Evolutionary conservation across 805 yeast species (phyloP).

Genomic region (Wickerhamomyces bisporus): DNA sequence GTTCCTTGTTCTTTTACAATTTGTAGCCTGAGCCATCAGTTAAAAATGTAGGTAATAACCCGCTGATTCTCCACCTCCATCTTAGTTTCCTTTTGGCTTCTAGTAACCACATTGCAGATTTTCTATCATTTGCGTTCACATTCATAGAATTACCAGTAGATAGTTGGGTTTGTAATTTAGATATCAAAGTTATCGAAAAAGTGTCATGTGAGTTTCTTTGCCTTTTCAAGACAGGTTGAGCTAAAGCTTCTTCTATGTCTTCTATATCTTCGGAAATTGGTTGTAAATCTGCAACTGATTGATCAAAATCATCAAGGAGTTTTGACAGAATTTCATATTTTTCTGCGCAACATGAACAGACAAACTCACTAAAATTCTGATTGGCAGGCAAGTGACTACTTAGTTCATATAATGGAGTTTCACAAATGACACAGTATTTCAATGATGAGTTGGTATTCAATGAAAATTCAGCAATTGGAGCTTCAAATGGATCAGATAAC

Average conservation of each 20-base stretch:
- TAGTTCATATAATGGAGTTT: slow-evolving; percentile 61
- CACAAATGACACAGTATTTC: slow-evolving; percentile 59
- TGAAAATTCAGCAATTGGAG: slow-evolving; percentile 9
- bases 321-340: slow-evolving; percentile 48
- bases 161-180: slow-evolving; percentile 28
- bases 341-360: slow-evolving; percentile 57
- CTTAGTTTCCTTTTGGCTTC: slow-evolving; percentile 37
- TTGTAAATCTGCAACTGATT: slow-evolving; percentile 10
- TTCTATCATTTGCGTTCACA: slow-evolving; percentile 12
- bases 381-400: slow-evolving; percentile 32
- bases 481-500: slow-evolving; percentile 10
- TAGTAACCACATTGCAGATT: slow-evolving; percentile 27
- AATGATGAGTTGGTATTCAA: slow-evolving; percentile 14
- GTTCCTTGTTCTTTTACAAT: too few relatives aligned
- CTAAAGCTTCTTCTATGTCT: slow-evolving; percentile 18
- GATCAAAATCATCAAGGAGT: slow-evolving; percentile 34
- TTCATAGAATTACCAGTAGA: slow-evolving; percentile 1
- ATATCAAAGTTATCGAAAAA: slow-evolving; percentile 30
- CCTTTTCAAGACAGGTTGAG: slow-evolving; percentile 6
- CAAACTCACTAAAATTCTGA: slow-evolving; percentile 40
- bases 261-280: slow-evolving; percentile 16
- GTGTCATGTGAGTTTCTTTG: slow-evolving; percentile 4
- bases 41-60: slow-evolving; percentile 35
- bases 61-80: slow-evolving; percentile 48
- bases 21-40: slow-evolving; percentile 2